These are phyloP conservation scores for Vitis hybrid DNA, from an alignment of 177 flowering plant genomes.

Conservation along the genomic window DNA sequence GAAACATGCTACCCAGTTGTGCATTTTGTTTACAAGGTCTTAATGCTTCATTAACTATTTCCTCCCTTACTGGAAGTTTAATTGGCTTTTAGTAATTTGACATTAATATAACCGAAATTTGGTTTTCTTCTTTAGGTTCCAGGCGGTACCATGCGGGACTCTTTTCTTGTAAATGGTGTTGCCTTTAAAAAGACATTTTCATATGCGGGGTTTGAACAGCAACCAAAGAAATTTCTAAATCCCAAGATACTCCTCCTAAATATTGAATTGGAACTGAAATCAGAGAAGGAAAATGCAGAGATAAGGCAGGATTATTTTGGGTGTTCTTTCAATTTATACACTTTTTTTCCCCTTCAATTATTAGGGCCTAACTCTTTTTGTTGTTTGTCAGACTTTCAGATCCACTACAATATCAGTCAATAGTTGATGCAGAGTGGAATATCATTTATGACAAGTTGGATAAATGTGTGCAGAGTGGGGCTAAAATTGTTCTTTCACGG, in stretches of 20 bases:
- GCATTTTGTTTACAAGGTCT: too few species aligned
- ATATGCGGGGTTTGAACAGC: conserved; percentile 99
- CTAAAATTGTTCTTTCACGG: conserved; percentile 92
- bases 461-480: conserved; percentile 94
- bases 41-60: too few species aligned
- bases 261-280: conserved; percentile 91
- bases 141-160: conserved; percentile 96
- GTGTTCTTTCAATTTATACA: background rate
- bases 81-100: background rate
- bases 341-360: background rate
- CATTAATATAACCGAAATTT: background rate
- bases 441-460: conserved; percentile 97
- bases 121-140: conserved; percentile 64
- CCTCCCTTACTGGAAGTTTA: background rate
- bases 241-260: conserved; percentile 90
- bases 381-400: conserved; percentile 66
- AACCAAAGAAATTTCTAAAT: conserved; percentile 85
- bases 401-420: conserved; percentile 95
- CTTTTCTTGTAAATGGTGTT: conserved; percentile 93
- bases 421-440: conserved; percentile 99
- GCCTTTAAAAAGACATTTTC: conserved; percentile 99
- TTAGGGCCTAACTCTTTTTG: background rate
- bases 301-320: conserved; percentile 55
- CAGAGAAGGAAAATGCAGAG: conserved; percentile 99
- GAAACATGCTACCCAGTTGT: too few species aligned